Conservation (phyloP, 139 green algal genomes). For the Chlamydomonas schloesseri region DNA sequence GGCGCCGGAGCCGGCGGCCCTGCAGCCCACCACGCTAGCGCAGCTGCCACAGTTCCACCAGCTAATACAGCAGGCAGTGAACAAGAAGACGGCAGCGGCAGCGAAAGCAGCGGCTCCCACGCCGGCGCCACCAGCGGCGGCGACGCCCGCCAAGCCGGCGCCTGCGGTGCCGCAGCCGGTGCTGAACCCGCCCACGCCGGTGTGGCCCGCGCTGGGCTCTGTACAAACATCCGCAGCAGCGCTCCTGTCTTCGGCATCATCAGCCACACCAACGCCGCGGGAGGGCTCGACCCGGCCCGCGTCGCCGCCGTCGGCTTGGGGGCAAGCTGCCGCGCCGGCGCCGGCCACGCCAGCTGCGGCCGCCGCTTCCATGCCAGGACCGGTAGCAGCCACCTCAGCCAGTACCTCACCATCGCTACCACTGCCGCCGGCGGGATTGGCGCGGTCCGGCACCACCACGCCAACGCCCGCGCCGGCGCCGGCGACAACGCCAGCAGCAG, state of each 20-base stretch:
- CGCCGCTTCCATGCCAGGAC: not conserved
- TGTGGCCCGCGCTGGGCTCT: conserved; percentile 27
- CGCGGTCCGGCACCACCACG: not conserved
- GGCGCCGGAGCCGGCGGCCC: not conserved
- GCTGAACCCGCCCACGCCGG: conserved; percentile 19
- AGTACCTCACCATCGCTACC: not conserved
- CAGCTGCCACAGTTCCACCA: conserved; percentile 50
- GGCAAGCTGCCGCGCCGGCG: not conserved
- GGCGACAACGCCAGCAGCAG: not conserved
- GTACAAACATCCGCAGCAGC: conserved; percentile 8
- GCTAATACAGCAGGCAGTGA: conserved; percentile 13
- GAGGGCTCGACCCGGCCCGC: not conserved
- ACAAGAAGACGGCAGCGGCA: not conserved
- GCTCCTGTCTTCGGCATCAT: conserved; percentile 11
- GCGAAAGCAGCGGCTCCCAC: not conserved
- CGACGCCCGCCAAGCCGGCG: not conserved
- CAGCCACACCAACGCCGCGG: not conserved
- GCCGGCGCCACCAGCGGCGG: not conserved
- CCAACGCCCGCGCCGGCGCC: not conserved
- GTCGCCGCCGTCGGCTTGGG: conserved; percentile 11
- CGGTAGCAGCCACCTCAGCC: not conserved
- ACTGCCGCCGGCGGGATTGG: not conserved
- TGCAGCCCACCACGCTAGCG: conserved; percentile 22
- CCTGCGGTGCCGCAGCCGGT: not conserved
- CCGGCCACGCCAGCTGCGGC: conserved; percentile 8